Percentiles rank a stretch among this genome's conserved stretches.
These are phyloP conservation scores for Daldinia vernicosa DNA, from an alignment of 495 filamentous ascomycete species.

Conservation along the genomic window DNA sequence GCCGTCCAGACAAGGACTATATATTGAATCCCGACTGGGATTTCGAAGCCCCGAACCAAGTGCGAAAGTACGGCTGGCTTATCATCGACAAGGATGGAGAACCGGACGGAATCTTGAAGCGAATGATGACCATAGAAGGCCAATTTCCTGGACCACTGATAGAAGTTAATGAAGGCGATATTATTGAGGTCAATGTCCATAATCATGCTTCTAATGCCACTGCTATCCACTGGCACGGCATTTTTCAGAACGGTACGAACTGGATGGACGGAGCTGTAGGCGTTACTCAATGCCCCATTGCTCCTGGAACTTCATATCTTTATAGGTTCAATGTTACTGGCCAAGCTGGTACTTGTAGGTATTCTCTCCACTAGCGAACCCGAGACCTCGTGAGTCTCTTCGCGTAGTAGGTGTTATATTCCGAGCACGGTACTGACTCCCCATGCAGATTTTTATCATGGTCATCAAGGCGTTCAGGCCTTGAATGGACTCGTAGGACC, in stretches of 20 bases:
- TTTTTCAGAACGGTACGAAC: conserved; percentile 68
- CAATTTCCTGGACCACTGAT: conserved; percentile 63
- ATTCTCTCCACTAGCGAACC: conserved; percentile 40
- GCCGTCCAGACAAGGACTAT: conserved; percentile 52
- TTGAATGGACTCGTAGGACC: conserved; percentile 66
- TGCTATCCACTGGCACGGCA: conserved; percentile 72
- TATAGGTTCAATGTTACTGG: conserved; percentile 56
- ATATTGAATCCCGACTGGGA: conserved; percentile 59
- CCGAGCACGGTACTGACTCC: conserved; percentile 42
- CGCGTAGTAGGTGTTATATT: not conserved
- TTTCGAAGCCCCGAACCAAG: conserved; percentile 49
- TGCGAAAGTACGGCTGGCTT: conserved; percentile 59
- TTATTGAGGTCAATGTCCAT: conserved; percentile 55
- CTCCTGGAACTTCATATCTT: conserved; percentile 59
- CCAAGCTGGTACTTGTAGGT: conserved; percentile 58
- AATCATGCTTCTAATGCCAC: conserved; percentile 58
- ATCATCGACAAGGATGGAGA: conserved; percentile 59
- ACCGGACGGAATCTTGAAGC: conserved; percentile 63
- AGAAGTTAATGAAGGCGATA: conserved; percentile 58
- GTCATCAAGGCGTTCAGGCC: conserved; percentile 53
- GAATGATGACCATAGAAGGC: conserved; percentile 61
- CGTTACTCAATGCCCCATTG: conserved; percentile 74
- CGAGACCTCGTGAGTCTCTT: not conserved
- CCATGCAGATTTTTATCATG: conserved; percentile 52
- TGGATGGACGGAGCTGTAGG: conserved; percentile 70